Evolutionary conservation across 352 stramenopile species (phyloP), one percentile per base, ranked within the genome.

Genomic region (Phytophthora tentaculata): DNA sequence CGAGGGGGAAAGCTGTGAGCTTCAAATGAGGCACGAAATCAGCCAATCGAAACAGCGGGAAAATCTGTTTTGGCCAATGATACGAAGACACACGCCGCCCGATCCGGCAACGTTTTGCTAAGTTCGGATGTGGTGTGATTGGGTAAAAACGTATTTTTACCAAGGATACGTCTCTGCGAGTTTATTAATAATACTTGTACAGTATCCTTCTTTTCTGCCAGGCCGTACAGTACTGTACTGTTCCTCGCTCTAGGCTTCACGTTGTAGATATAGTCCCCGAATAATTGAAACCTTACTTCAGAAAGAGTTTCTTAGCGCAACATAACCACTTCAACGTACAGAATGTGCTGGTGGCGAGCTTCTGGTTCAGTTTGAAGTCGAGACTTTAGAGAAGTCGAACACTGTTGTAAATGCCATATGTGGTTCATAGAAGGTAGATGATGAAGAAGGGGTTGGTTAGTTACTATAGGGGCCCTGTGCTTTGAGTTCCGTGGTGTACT

Each of bases 51-150:
- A 22, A 5, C 22, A 26, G 13, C 24, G 9, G 16, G 5, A 17
- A 39, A 49, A 26, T 2, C 6, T 22, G 16, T 77, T 79, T 73
- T 22, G 8, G 22, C 71, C 74, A 82, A 82, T 79, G 22, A 39
- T 6, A 29, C 19, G 44, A 51, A 64, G 74, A 67, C 74, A 82
- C 74, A 80, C 69, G 72, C 72, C 26, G 39, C 41, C 10, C 43
- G 50, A 71, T 61, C 62, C 47, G 50, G 29, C 48, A 19, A 8
- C 22, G 0, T 16, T 26, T 14, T n/a, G n/a, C 19, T 64, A 54
- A 57, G 55, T 60, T 8, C 35, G 49, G 35, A n/a, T 9, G 35
- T 37, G 14, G 35, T 43, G 35, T n/a, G 35, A 43, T 43, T 43
- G 35, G 35, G n/a, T 14, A 43, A 43, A 37, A 43, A n/a, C 7